phyloP scores from a whole-genome alignment of 192 early-diverging fungal genomes.

The Physocladia obscura region DNA sequence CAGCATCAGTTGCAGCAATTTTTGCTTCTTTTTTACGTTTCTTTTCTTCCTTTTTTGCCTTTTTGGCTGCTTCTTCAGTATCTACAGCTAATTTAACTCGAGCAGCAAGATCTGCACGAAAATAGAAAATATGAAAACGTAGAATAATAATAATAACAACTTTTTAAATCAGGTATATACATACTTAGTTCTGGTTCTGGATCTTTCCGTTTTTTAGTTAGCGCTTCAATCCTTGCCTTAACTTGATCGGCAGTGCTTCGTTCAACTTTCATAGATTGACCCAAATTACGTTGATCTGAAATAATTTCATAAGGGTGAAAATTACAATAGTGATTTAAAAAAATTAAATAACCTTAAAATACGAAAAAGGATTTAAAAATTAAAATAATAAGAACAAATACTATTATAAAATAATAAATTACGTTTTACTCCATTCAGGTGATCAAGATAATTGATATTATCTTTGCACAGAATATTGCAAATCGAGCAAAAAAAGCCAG shows the following conservation, averaged over 20 bases:
- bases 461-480: conserved; percentile 90
- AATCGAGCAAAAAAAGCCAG: conserved; percentile 88
- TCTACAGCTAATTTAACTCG: conserved; percentile 63
- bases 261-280: conserved; percentile 81
- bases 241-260: conserved; percentile 76
- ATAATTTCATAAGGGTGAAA: neutral
- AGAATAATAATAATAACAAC: neutral
- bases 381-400: neutral
- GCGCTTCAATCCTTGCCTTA: conserved; percentile 59
- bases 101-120: conserved; percentile 61
- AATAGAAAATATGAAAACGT: neutral
- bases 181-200: conserved; percentile 58
- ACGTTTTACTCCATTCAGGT: conserved; percentile 89
- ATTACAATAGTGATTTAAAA: neutral
- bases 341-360: neutral
- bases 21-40: conserved; percentile 57
- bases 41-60: conserved; percentile 50
- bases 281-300: conserved; percentile 77
- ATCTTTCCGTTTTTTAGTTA: conserved; percentile 71
- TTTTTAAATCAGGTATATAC: neutral
- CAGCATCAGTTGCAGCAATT: conserved; percentile 21
- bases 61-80: conserved; percentile 69
- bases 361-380: neutral
- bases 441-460: conserved; percentile 85
- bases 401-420: too few relatives aligned